Evolutionary conservation across 352 stramenopile species (phyloP), one percentile per base, ranked within the genome.

Genomic region (Aphanomyces cochlioides): DNA sequence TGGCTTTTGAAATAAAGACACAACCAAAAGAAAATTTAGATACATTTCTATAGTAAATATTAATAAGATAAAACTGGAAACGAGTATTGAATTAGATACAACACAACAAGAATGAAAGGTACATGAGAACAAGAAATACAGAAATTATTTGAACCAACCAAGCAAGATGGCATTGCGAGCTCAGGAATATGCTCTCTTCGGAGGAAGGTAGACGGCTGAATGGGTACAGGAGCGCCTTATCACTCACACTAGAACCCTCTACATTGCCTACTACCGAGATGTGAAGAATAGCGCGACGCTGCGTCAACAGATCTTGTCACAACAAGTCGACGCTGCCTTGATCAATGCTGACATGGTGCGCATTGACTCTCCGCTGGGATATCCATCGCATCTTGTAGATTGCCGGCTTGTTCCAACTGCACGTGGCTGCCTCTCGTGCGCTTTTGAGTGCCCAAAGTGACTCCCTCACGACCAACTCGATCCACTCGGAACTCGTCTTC

Each of bases 401-500:
- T 36, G 77, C 87, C 1, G 80, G 87, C 34, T 75, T 80, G n/a
- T 92, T 93, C 70, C 83, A 90, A 74, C 71, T 95, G 65, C 80
- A 93, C 53, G 77, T 84, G 34, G 85, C 87, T 4, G 85, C 82
- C n/a, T 77, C 84, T 45, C 84, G 87, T 36, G 81, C 81, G 47
- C 76, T 95, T 45, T 75, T 89, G n/a, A 90, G 80, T 50, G 83
- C 90, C 53, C 78, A 82, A 60, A 78, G 75, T 8, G 75, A 66
- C 45, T 78, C 76, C 43, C 56, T 92, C 67, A 91, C 82, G 17
- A 90, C 87, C 66, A 90, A 87, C 73, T 90, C 78, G 56, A 61
- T 95, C 60, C 87, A 95, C 71, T 76, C 85, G 7, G 87, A 95
- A 77, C 75, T 95, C 19, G 85, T 95, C 57, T 95, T 93, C 73